Percentiles rank a stretch among this genome's conserved stretches.
phyloP scores from a whole-genome alignment of 1,139 yeast genomes.

The Yamadazyma buinensis region DNA sequence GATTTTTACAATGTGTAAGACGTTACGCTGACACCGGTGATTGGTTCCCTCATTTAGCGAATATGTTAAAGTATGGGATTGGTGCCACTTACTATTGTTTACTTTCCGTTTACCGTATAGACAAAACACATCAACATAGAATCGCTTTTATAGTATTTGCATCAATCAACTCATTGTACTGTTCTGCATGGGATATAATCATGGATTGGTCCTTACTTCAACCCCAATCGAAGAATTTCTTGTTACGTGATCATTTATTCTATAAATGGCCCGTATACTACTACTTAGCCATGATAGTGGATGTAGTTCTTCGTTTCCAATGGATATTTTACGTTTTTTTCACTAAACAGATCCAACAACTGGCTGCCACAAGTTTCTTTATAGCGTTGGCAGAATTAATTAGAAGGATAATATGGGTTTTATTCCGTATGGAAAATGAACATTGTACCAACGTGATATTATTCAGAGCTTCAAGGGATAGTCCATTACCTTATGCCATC shows the following conservation, averaged over 20 bases:
- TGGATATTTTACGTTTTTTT: slow-evolving; percentile 85
- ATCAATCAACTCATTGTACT: slow-evolving; percentile 61
- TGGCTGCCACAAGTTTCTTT: slow-evolving; percentile 83
- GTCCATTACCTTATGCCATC: slow-evolving; percentile 76
- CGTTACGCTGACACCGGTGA: slow-evolving; percentile 93
- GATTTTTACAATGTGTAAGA: slow-evolving; percentile 83
- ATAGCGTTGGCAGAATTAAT: slow-evolving; percentile 79
- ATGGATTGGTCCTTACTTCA: slow-evolving; percentile 96
- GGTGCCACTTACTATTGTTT: slow-evolving; percentile 67
- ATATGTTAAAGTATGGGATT: slow-evolving; percentile 70
- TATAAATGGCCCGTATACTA: slow-evolving; percentile 57
- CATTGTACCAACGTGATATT: slow-evolving; percentile 85
- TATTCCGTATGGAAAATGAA: slow-evolving; percentile 93
- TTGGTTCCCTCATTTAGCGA: slow-evolving; percentile 96
- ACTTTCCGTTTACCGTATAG: slow-evolving; percentile 78
- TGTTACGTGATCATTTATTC: slow-evolving; percentile 70
- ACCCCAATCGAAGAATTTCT: slow-evolving; percentile 50
- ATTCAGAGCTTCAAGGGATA: slow-evolving; percentile 81
- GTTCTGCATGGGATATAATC: slow-evolving; percentile 81
- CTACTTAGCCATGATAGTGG: slow-evolving; percentile 68
- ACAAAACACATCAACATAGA: slow-evolving; percentile 39
- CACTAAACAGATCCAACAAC: slow-evolving; percentile 74
- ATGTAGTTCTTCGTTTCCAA: slow-evolving; percentile 75
- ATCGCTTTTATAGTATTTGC: slow-evolving; percentile 73
- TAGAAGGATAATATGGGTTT: slow-evolving; percentile 83